A percentile compares a stretch with the other conserved stretches of the same genome.
phyloP scores from a whole-genome alignment of 202 grass and related monocot species.

The Miscanthus sacchariflorus region DNA sequence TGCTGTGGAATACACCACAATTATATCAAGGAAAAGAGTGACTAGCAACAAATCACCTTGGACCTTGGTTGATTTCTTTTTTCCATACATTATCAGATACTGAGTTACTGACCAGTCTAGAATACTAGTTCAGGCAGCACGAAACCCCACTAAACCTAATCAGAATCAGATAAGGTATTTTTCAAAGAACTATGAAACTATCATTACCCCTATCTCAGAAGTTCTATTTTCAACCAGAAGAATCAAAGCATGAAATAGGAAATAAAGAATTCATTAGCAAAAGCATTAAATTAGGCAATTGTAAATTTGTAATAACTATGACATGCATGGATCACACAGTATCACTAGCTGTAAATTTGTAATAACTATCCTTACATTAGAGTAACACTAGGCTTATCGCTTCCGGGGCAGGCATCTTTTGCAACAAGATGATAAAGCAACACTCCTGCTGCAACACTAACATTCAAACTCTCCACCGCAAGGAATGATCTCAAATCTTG shows the following conservation, averaged over 20 bases:
- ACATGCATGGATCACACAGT: conserved; percentile 31
- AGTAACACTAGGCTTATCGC: conserved; percentile 43
- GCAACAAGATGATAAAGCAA: conserved; percentile 87
- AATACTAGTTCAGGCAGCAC: conserved; percentile 34
- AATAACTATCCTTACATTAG: conserved; percentile 50
- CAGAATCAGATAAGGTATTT: conserved; percentile 32
- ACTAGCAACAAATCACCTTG: background rate
- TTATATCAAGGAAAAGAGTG: background rate
- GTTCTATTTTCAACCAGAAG: conserved; percentile 16
- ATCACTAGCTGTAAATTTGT: background rate
- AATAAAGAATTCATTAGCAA: conserved; percentile 18
- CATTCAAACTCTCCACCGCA: conserved; percentile 98
- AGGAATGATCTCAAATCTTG: conserved; percentile 74
- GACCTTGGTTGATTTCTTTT: conserved; percentile 11
- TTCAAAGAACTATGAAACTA: conserved; percentile 26
- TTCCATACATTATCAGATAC: conserved; percentile 7
- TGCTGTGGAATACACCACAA: background rate
- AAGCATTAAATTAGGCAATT: conserved; percentile 14
- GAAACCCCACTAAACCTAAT: background rate
- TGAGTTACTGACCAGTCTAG: conserved; percentile 11
- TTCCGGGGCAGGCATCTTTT: conserved; percentile 47
- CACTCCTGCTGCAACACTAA: conserved; percentile 94
- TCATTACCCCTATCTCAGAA: conserved; percentile 18
- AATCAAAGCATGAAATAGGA: conserved; percentile 36
- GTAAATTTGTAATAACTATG: conserved; percentile 22